Conservation (phyloP, 495 filamentous ascomycete genomes). For the Aspergillus campestris region DNA sequence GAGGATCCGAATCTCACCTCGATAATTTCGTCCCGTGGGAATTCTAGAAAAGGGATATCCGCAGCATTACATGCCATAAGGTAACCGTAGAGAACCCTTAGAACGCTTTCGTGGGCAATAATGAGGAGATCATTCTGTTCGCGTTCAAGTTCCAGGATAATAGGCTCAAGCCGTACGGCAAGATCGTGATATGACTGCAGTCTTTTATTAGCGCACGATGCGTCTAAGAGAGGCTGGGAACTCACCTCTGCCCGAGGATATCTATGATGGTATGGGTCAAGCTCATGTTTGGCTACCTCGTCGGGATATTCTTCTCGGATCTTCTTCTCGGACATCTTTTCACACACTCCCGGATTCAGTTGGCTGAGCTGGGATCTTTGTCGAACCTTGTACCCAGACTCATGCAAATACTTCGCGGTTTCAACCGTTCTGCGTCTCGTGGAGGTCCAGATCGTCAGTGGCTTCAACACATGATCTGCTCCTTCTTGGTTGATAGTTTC, state of each 20-base stretch:
- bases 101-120: slow-evolving; percentile 93
- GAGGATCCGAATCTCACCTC: slow-evolving; percentile 46
- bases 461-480: slow-evolving; percentile 58
- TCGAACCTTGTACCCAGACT: slow-evolving; percentile 72
- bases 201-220: background rate
- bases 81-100: slow-evolving; percentile 95
- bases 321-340: slow-evolving; percentile 74
- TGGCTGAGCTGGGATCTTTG: slow-evolving; percentile 94
- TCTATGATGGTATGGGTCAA: slow-evolving; percentile 94
- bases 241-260: slow-evolving; percentile 90
- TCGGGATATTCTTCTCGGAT: slow-evolving; percentile 77
- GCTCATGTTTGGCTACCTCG: slow-evolving; percentile 85
- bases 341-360: slow-evolving; percentile 91
- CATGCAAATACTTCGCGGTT: slow-evolving; percentile 73
- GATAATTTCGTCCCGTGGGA: slow-evolving; percentile 94
- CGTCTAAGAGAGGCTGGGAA: background rate
- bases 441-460: slow-evolving; percentile 88
- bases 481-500: slow-evolving; percentile 61
- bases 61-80: slow-evolving; percentile 97
- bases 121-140: slow-evolving; percentile 96
- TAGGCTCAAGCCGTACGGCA: slow-evolving; percentile 94
- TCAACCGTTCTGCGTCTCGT: slow-evolving; percentile 84
- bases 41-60: slow-evolving; percentile 88
- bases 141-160: slow-evolving; percentile 94
- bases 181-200: slow-evolving; percentile 92